Conservation (phyloP, 257 asterid genomes). For the Cinchona pubescens region DNA sequence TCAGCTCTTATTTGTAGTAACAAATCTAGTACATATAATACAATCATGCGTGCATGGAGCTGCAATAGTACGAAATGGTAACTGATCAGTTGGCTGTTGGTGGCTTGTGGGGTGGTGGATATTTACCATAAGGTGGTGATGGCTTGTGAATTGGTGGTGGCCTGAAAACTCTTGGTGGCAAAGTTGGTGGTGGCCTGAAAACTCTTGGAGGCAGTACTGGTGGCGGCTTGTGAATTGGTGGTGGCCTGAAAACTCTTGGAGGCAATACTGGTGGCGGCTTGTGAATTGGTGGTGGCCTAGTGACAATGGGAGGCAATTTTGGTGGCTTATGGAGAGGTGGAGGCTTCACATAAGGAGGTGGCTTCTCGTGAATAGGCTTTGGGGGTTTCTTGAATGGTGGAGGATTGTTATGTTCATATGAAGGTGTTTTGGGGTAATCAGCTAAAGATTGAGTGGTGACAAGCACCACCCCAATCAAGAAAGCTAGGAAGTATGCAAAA, state of each 20-base stretch:
- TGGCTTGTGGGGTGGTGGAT: background rate
- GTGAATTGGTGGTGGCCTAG: background rate
- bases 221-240: conserved; percentile 1
- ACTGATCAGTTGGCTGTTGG: background rate
- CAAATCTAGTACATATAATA: background rate
- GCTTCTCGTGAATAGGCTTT: background rate
- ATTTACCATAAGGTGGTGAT: conserved; percentile 5
- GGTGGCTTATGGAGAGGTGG: background rate
- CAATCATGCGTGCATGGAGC: too few relatives aligned
- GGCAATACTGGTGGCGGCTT: conserved; percentile 6
- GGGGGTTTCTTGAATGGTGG: background rate
- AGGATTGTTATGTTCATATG: conserved; percentile 4
- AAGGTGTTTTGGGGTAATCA: background rate
- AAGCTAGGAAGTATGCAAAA: conserved; percentile 8
- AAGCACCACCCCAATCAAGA: conserved; percentile 10
- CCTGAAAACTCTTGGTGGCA: too few relatives aligned
- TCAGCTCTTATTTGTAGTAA: background rate
- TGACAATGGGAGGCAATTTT: background rate
- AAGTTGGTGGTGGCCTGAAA: conserved; percentile 10
- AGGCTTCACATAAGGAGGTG: too few relatives aligned
- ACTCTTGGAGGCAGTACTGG: background rate
- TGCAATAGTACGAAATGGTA: background rate
- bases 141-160: too few relatives aligned
- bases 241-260: background rate
- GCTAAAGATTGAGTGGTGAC: conserved; percentile 7